A percentile compares a stretch with the other conserved stretches of the same genome.
Conservation (phyloP, 257 asterid genomes). For the Paulownia fortunei region DNA sequence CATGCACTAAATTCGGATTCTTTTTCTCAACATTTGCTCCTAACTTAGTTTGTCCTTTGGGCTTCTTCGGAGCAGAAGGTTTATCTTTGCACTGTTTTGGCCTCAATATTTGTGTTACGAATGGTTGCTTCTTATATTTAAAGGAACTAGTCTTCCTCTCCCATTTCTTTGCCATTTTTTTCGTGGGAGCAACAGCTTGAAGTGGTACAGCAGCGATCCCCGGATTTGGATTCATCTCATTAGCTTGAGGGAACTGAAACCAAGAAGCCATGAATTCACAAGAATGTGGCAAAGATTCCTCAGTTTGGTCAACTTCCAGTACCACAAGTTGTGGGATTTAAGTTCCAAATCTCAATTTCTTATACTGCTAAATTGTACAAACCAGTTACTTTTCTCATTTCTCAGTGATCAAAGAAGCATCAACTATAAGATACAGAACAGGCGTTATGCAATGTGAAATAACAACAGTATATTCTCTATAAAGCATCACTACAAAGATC, state of each 20-base stretch:
- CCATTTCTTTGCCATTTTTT: constrained; percentile 15
- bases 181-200: constrained; percentile 39
- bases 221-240: constrained; percentile 27
- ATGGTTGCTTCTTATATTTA: constrained; percentile 20
- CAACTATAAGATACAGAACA: too few species aligned
- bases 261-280: constrained; percentile 2
- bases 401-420: too few species aligned
- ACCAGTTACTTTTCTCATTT: too few species aligned
- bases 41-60: constrained; percentile 8
- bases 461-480: too few species aligned
- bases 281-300: constrained; percentile 5
- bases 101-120: constrained; percentile 8
- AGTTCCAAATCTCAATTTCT: too few species aligned
- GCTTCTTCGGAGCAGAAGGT: constrained; percentile 31
- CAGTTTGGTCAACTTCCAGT: neutral
- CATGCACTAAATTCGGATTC: constrained; percentile 26
- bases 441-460: too few species aligned
- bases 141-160: neutral
- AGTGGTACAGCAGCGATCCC: constrained; percentile 48
- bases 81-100: constrained; percentile 16
- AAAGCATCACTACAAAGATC: too few species aligned
- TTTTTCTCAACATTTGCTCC: constrained; percentile 26
- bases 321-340: neutral
- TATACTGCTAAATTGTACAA: too few species aligned
- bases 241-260: constrained; percentile 21